Evolutionary conservation across 129 eudicot species (phyloP).

Genomic region (Cynara cardunculus): DNA sequence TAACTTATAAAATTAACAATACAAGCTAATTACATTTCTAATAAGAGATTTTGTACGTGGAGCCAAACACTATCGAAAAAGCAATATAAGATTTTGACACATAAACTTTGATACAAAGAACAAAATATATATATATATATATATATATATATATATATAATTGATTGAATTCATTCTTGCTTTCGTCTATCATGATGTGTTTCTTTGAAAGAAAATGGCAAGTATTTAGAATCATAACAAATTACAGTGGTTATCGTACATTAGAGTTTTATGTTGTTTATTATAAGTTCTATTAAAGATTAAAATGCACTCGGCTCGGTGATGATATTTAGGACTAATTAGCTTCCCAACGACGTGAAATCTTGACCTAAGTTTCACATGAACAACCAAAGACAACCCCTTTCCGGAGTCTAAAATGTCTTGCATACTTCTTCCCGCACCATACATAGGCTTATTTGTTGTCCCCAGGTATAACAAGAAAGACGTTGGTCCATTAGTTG

Average conservation of each 20-base stretch:
- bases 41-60: no score
- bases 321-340: slow-evolving; percentile 49
- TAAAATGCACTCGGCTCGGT: slow-evolving; percentile 47
- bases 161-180: background rate
- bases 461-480: slow-evolving; percentile 50
- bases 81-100: background rate
- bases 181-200: background rate
- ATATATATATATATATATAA: no score
- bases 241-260: slow-evolving; percentile 37
- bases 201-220: background rate
- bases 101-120: background rate
- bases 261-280: slow-evolving; percentile 34
- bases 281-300: slow-evolving; percentile 32
- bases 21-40: no score
- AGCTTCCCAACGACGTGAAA: slow-evolving; percentile 55
- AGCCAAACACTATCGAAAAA: background rate
- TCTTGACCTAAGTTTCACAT: slow-evolving; percentile 39
- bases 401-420: slow-evolving; percentile 63
- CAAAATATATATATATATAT: no score
- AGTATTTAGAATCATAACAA: slow-evolving; percentile 9
- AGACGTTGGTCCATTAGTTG: slow-evolving; percentile 35
- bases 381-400: slow-evolving; percentile 48
- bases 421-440: slow-evolving; percentile 85
- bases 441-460: slow-evolving; percentile 69
- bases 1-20: no score